Conservation (phyloP, 192 early-diverging fungal genomes). For the Spinellus fusiger region DNA sequence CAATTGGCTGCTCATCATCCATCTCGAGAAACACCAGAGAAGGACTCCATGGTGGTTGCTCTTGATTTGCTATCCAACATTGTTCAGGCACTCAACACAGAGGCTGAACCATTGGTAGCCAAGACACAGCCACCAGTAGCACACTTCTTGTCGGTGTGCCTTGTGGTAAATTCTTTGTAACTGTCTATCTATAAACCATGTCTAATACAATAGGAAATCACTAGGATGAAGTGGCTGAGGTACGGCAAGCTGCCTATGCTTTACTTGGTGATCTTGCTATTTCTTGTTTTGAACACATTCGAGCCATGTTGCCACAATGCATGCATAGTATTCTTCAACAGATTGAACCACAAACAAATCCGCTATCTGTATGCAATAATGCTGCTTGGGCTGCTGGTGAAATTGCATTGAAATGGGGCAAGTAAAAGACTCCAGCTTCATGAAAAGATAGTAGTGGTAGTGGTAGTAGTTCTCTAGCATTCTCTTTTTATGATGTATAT, state of each 20-base stretch:
- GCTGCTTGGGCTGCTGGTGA: constrained; percentile 98
- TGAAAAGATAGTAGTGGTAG: too few relatives aligned
- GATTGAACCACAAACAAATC: constrained; percentile 68
- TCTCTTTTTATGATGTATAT: too few relatives aligned
- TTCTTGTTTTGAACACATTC: constrained; percentile 75
- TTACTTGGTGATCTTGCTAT: constrained; percentile 95
- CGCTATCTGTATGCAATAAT: constrained; percentile 92
- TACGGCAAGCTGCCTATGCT: constrained; percentile 93
- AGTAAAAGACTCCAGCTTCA: constrained; percentile 15
- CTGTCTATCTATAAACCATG: constrained; percentile 52
- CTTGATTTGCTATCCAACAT: constrained; percentile 93
- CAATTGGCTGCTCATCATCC: constrained; percentile 52
- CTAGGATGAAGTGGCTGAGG: constrained; percentile 52
- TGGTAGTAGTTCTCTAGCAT: too few relatives aligned
- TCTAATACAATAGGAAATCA: not conserved
- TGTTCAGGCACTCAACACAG: constrained; percentile 80
- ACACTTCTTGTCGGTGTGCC: constrained; percentile 70
- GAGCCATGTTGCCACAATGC: constrained; percentile 70
- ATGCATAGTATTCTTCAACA: constrained; percentile 71
- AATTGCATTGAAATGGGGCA: constrained; percentile 80
- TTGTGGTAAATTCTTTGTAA: not conserved
- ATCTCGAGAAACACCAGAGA: constrained; percentile 68
- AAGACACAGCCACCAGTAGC: constrained; percentile 64
- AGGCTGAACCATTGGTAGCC: constrained; percentile 71
- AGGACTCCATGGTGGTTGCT: constrained; percentile 94